A percentile compares a stretch with the other conserved stretches of the same genome.
Conservation (phyloP, 139 green algal species). For the Marvania coccoides region DNA sequence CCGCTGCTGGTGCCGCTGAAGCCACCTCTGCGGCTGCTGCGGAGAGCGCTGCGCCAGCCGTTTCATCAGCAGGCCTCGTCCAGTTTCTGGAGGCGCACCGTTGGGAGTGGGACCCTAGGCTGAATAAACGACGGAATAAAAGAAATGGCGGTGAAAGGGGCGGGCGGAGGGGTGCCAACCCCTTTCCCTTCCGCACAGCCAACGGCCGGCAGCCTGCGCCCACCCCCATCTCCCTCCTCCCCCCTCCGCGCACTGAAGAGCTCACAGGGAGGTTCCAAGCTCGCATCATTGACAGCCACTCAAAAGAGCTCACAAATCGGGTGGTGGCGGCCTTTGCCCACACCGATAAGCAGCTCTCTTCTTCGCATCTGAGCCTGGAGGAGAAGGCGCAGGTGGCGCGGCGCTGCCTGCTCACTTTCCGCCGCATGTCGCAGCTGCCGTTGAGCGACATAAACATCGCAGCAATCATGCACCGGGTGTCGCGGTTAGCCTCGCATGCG, state of each 20-base stretch:
- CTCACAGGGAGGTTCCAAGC: too few species aligned
- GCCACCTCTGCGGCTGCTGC: too few species aligned
- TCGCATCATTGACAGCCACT: background rate
- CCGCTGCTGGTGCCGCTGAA: too few species aligned
- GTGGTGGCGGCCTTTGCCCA: background rate
- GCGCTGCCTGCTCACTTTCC: background rate
- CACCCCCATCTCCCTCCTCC: background rate
- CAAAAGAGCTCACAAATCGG: background rate
- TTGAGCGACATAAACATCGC: conserved; percentile 14
- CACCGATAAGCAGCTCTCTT: background rate
- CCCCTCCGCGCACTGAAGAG: background rate
- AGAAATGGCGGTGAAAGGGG: background rate
- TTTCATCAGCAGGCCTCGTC: background rate
- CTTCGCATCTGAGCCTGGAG: background rate
- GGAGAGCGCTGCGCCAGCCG: background rate
- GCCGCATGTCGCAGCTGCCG: background rate
- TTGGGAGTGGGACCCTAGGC: background rate
- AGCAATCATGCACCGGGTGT: conserved; percentile 10
- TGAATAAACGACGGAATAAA: background rate
- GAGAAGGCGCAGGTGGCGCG: background rate
- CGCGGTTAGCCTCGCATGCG: background rate
- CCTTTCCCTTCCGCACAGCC: too few species aligned
- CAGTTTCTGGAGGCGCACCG: background rate
- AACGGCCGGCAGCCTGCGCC: background rate
- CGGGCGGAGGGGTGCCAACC: too few species aligned